A percentile compares a stretch with the other conserved stretches of the same genome.
phyloP scores from a whole-genome alignment of 768 basidiomycete species.

The Leccinum subtestaceum region DNA sequence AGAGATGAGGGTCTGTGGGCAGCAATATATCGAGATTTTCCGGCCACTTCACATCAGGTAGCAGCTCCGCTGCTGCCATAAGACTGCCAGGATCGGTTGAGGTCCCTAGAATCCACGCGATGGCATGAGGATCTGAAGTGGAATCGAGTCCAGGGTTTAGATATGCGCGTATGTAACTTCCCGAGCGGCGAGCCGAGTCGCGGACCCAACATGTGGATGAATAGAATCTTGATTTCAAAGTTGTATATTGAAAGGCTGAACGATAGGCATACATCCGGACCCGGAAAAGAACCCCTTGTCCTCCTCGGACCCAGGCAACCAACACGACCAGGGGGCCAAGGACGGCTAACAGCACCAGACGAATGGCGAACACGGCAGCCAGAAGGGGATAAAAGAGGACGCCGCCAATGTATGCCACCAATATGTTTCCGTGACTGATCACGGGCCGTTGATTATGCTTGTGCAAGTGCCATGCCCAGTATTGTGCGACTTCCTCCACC shows the following conservation, averaged over 20 bases:
- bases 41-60: conserved; percentile 17
- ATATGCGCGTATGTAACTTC: background rate
- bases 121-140: conserved; percentile 1
- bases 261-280: background rate
- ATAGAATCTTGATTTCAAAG: background rate
- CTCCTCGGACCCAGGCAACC: background rate
- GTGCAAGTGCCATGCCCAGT: background rate
- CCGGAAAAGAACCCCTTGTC: background rate
- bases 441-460: background rate
- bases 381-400: conserved; percentile 2
- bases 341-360: background rate
- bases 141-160: background rate
- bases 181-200: background rate
- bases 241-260: background rate
- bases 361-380: background rate
- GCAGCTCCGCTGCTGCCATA: conserved; percentile 10
- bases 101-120: conserved; percentile 20
- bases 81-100: conserved; percentile 17
- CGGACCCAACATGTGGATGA: background rate
- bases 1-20: background rate
- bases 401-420: background rate
- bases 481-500: too few relatives aligned
- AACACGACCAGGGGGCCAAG: background rate
- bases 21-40: conserved; percentile 9
- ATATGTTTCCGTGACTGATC: background rate